Conservation (phyloP, 345 rosid genomes). For the Populus ilicifolia region DNA sequence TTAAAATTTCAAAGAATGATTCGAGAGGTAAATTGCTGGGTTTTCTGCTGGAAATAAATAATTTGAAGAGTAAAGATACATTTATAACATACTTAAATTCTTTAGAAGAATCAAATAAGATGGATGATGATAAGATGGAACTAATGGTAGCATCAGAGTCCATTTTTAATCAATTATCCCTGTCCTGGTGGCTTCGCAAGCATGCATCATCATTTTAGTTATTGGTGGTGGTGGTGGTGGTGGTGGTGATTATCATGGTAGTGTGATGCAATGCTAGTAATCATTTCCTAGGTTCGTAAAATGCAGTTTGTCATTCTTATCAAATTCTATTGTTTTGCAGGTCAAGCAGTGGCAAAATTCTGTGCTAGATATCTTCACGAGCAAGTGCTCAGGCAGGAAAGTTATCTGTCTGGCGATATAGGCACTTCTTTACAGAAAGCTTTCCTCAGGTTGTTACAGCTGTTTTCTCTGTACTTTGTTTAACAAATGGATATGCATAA, state of each 20-base stretch:
- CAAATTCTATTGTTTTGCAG: slow-evolving; percentile 35
- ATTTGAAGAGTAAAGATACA: background rate
- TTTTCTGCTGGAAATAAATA: background rate
- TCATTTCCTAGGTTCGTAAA: background rate
- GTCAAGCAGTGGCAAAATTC: slow-evolving; percentile 84
- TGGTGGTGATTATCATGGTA: background rate
- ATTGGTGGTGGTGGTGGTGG: background rate
- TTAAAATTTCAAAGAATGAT: background rate
- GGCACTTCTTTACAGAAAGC: slow-evolving; percentile 64
- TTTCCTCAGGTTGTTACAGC: slow-evolving; percentile 60
- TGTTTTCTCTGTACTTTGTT: background rate
- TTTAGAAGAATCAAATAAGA: background rate
- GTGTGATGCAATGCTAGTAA: slow-evolving; percentile 2
- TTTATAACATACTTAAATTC: background rate
- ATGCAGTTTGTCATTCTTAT: background rate
- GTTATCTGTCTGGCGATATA: slow-evolving; percentile 65
- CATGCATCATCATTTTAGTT: background rate
- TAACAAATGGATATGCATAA: background rate
- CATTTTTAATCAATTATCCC: background rate
- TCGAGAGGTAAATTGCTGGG: background rate
- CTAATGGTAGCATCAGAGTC: background rate
- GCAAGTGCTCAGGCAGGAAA: slow-evolving; percentile 67
- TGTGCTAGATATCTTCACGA: slow-evolving; percentile 88
- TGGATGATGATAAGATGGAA: background rate
- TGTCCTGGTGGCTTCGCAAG: background rate